Percentiles rank a stretch among this genome's conserved stretches.
phyloP scores from a whole-genome alignment of 805 yeast genomes.

The Candida lessepsii region DNA sequence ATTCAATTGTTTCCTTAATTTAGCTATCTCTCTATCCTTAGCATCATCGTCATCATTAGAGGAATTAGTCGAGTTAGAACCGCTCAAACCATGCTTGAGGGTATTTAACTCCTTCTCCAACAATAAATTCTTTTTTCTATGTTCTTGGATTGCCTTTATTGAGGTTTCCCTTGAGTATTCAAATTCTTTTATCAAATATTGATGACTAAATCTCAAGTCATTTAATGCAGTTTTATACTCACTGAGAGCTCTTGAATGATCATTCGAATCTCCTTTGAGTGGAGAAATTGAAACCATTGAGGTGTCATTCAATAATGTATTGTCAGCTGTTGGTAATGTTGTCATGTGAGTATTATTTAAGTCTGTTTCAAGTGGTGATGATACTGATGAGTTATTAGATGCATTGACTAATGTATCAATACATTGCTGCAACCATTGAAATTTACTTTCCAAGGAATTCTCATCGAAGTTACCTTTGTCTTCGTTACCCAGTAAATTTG shows the following conservation, averaged over 20 bases:
- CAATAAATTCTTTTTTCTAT: conserved; percentile 48
- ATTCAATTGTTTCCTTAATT: conserved; percentile 46
- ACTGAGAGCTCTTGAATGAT: conserved; percentile 9
- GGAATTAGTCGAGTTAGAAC: background rate
- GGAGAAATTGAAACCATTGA: conserved; percentile 29
- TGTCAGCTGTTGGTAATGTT: conserved; percentile 17
- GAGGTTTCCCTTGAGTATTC: conserved; percentile 63
- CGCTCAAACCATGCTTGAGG: conserved; percentile 3
- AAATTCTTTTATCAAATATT: conserved; percentile 63
- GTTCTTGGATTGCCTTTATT: conserved; percentile 49
- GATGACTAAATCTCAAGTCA: conserved; percentile 71
- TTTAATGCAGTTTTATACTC: conserved; percentile 58
- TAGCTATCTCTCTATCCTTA: conserved; percentile 40
- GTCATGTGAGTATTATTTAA: conserved; percentile 11
- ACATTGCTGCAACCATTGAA: conserved; percentile 40
- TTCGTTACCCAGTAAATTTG: background rate
- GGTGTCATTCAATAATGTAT: conserved; percentile 26
- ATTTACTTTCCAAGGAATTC: conserved; percentile 23
- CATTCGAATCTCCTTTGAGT: conserved; percentile 12
- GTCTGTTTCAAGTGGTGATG: background rate
- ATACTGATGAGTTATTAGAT: background rate
- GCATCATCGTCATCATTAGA: conserved; percentile 5
- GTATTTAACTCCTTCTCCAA: conserved; percentile 48
- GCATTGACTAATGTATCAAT: conserved; percentile 30
- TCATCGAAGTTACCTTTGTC: conserved; percentile 13